Percentiles rank a stretch among this genome's conserved stretches.
Conservation (phyloP, 2,329 filamentous ascomycete genomes). For the Penicillium sp. region DNA sequence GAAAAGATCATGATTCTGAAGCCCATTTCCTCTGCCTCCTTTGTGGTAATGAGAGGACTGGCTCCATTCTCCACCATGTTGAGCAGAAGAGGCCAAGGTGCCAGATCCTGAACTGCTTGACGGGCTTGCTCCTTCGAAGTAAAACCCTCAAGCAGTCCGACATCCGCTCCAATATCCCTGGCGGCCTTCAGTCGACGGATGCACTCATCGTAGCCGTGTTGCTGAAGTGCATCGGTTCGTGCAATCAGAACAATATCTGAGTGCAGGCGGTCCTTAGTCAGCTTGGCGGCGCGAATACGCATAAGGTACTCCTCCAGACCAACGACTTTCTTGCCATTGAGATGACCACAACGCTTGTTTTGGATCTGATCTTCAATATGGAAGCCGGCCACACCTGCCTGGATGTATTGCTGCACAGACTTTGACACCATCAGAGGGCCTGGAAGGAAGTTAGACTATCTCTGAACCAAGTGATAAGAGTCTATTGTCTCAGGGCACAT, state of each 20-base stretch:
- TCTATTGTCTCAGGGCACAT: too few relatives aligned
- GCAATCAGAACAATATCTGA: conserved; percentile 40
- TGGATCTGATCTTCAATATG: conserved; percentile 52
- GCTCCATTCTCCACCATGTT: conserved; percentile 40
- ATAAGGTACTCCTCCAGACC: conserved; percentile 28
- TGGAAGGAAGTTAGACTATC: conserved; percentile 17
- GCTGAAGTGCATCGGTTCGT: conserved; percentile 34
- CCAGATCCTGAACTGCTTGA: conserved; percentile 31
- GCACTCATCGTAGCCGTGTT: conserved; percentile 36
- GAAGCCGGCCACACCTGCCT: conserved; percentile 47
- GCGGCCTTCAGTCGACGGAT: conserved; percentile 33
- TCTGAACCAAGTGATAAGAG: conserved; percentile 9
- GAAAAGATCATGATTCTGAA: conserved; percentile 40
- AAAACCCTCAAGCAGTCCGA: conserved; percentile 37
- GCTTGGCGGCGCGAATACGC: conserved; percentile 32
- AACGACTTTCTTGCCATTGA: conserved; percentile 35
- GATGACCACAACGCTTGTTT: conserved; percentile 36
- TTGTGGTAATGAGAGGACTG: conserved; percentile 30
- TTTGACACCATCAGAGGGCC: conserved; percentile 41
- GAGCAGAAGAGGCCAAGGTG: conserved; percentile 34
- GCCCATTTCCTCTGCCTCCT: conserved; percentile 35
- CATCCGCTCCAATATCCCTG: conserved; percentile 33
- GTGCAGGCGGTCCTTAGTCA: conserved; percentile 26
- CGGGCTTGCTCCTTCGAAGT: conserved; percentile 31
- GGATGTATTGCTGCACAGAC: conserved; percentile 43